Evolutionary conservation across 108 stramenopile genomes (phyloP), one percentile per base, ranked within the genome.

Genomic region (Cyclotella kingstonii): DNA sequence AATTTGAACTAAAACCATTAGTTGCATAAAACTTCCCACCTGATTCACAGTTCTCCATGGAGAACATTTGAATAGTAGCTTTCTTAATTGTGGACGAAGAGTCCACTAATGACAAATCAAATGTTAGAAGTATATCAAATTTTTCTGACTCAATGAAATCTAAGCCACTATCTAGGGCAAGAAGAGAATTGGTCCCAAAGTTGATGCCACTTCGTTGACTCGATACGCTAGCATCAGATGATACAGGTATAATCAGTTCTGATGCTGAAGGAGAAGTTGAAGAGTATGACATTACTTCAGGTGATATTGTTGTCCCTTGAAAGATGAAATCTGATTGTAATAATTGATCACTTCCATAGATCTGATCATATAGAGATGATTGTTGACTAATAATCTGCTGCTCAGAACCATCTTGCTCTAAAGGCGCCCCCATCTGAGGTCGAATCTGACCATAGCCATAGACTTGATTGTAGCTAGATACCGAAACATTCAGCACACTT

Each of bases 161-260:
- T 44, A n/a, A n/a, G 28, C 22, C 48, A 18, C 60, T 47, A 50
- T 62, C 60, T 7, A 62, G 12, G 29, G 46, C 60, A 14, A 62
- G 36, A 31, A 35, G 34, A 1, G 60, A 36, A 28, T 62, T 46
- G 7, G 41, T 38, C 9, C 60, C 60, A 49, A 62, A 62, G 35
- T 48, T 62, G 23, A 47, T 39, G 41, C 35, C 46, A 11, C 26
- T 23, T 5, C 60, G 46, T 26, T 47, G 28, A 11, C 25, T 22
- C 14, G 60, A 62, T 25, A 62, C 6, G 12, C 48, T 62, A 4
- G 60, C 48, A 62, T 62, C 60, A n/a, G 34, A 34, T 22, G 34
- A 35, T 1, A 47, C 60, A 2, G 60, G 47, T 6, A 62, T 27
- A 12, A 62, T 49, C 23, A 62, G 35, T 30, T 62, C 60, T 8